Percentiles rank a stretch among this genome's conserved stretches.
These are phyloP conservation scores for Ustilago hordei DNA, from an alignment of 1,284 basidiomycete species.

Conservation along the genomic window DNA sequence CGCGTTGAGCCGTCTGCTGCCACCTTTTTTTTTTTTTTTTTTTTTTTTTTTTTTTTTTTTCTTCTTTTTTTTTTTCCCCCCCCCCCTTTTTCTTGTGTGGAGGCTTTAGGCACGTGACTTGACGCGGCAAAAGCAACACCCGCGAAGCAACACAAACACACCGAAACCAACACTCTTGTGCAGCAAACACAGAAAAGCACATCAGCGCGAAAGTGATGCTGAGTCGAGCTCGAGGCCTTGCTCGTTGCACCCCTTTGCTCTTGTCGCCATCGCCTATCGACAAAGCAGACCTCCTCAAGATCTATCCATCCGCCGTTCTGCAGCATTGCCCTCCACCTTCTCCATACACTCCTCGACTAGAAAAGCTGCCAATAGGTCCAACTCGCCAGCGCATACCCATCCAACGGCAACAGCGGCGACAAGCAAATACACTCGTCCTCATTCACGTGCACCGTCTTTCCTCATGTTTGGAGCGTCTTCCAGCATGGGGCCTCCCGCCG, in stretches of 20 bases:
- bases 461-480: slow-evolving; percentile 23
- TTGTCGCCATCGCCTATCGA: neutral
- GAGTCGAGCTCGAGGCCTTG: neutral
- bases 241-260: neutral
- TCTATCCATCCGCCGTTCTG: neutral
- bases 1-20: slow-evolving; percentile 39
- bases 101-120: slow-evolving; percentile 35
- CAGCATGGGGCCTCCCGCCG: slow-evolving; percentile 47
- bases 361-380: too few relatives aligned
- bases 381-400: too few relatives aligned
- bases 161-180: slow-evolving; percentile 7
- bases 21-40: neutral
- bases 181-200: neutral
- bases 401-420: neutral
- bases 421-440: neutral
- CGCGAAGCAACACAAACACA: slow-evolving; percentile 13
- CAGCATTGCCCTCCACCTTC: neutral
- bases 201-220: neutral
- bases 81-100: slow-evolving; percentile 15
- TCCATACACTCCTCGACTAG: neutral
- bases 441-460: neutral
- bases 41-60: neutral
- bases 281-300: neutral
- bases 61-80: neutral
- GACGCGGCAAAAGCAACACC: slow-evolving; percentile 38